Base-by-base conservation (phyloP, 108 stramenopile species). In the Conticribra weissflogii region DNA sequence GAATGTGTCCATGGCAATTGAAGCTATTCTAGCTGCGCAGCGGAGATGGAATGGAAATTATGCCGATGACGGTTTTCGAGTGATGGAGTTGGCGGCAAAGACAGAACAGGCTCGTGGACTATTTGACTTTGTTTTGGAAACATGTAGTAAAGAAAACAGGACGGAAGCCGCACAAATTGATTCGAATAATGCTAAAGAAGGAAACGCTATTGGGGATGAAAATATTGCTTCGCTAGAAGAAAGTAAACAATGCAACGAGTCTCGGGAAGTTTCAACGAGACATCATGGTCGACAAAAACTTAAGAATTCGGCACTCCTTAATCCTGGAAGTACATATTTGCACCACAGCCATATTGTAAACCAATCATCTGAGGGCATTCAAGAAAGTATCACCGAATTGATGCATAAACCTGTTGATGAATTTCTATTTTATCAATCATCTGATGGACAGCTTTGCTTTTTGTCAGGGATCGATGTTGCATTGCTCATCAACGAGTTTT, bases 391-490 rank as follows among this genome's bases (percentile, higher is more conserved):
- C n/a, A n/a, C n/a, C n/a, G n/a, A n/a, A n/a, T n/a, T n/a, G n/a
- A n/a, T n/a, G n/a, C n/a, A n/a, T n/a, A n/a, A n/a, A n/a, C n/a
- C n/a, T n/a, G n/a, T n/a, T n/a, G 65, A 84, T 32, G 84, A 87
- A 32, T 89, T 83, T 63, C 45, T 63, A 0, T 75, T 49, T 45
- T 94, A 89, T 76, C 93, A 94, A 71, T 68, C 88, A 7, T 81
- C 75, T 62, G 88, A 94, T 68, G 93, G 93, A 15, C 87, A 87
- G 67, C 59, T 85, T 9, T 79, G 76, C 33, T 94, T 88, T 72
- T 66, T 94, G 5, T 84, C 78, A 51, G 84, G 88, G 0, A 85
- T 94, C 75, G 88, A 94, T 70, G 81, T 91, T 68, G 79, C 73
- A 0, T 94, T 88, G 72, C 61, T 94, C 18, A 47, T 62, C 22